Evolutionary conservation across 106 monocot species (phyloP).

Genomic region (Platanthera guangdongensis): DNA sequence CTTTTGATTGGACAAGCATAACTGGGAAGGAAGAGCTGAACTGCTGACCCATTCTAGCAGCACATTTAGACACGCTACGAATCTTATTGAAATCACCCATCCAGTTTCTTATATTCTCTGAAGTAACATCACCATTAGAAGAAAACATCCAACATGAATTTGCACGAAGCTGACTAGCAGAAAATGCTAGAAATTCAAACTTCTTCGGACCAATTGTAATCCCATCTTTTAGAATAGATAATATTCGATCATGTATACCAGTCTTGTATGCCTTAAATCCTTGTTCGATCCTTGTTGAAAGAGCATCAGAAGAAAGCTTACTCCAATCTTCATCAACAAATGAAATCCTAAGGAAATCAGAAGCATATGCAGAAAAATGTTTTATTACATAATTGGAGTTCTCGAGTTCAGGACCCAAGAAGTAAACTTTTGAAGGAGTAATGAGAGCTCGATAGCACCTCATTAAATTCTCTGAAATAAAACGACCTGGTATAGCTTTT

Average conservation of each 20-base stretch:
- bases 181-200: constrained; percentile 96
- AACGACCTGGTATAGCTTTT: constrained; percentile 7
- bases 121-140: constrained; percentile 45
- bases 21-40: constrained; percentile 88
- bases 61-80: constrained; percentile 82
- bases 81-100: constrained; percentile 84
- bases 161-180: constrained; percentile 87
- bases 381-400: constrained; percentile 70
- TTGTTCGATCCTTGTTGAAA: constrained; percentile 48
- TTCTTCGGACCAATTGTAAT: constrained; percentile 61
- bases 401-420: constrained; percentile 80
- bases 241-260: constrained; percentile 50
- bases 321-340: constrained; percentile 97
- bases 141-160: constrained; percentile 99
- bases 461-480: constrained; percentile 43
- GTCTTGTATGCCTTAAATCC: constrained; percentile 56
- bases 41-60: constrained; percentile 97
- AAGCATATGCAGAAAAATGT: constrained; percentile 56
- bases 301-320: constrained; percentile 60
- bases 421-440: constrained; percentile 83
- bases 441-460: constrained; percentile 64
- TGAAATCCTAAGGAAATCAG: constrained; percentile 80
- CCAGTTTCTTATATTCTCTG: constrained; percentile 68
- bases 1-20: constrained; percentile 32
- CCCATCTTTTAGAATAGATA: constrained; percentile 64